Base-by-base conservation (phyloP, 345 rosid genomes). In the Corymbia maculata region DNA sequence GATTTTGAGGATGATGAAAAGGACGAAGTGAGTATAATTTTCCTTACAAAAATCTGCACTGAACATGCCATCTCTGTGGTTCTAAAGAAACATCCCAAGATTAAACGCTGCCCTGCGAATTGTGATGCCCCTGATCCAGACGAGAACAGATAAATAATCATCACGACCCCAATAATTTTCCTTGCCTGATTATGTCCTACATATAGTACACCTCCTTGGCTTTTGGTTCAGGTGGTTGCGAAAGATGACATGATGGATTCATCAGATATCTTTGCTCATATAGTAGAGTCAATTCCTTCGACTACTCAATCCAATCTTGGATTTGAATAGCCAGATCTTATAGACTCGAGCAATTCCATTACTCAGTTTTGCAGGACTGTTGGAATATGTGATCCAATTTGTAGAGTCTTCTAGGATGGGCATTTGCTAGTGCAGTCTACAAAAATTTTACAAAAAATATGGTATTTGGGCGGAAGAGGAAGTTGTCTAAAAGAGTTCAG, bases 231-330 rank as follows among this genome's bases (percentile, higher is more conserved):
- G 98, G 93, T 94, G 26, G 90, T 89, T 75, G 94, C 93, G 91
- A 95, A 93, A 89, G 99, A 95, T 61, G 96, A 92, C 14, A 90
- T 95, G 92, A 92, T 93, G 79, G 94, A 95, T 92, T 95, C 97
- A 49, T 92, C 98, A 12, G 95, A 97, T 85, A 95, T 96, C 30
- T 95, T 96, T 91, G 94, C 98, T 86, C 96, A 96, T 47, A 95
- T 96, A 94, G 95, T 89, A 98, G 97, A 32, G 94, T 94, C 50
- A 95, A 94, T 79, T 94, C 99, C 85, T 97, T 97, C 99, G 96
- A 93, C 90, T 95, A 92, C 84, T 90, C 97, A 13, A 94, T 94
- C 90, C 97, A 94, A 84, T 97, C 98, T 82, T 97, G 98, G 98
- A 95, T 93, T 90, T 97, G 85, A 94, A 26, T 86, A 88, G 79